Base-by-base conservation (phyloP, 441 rosid genomes). In the Eruca vesicaria region DNA sequence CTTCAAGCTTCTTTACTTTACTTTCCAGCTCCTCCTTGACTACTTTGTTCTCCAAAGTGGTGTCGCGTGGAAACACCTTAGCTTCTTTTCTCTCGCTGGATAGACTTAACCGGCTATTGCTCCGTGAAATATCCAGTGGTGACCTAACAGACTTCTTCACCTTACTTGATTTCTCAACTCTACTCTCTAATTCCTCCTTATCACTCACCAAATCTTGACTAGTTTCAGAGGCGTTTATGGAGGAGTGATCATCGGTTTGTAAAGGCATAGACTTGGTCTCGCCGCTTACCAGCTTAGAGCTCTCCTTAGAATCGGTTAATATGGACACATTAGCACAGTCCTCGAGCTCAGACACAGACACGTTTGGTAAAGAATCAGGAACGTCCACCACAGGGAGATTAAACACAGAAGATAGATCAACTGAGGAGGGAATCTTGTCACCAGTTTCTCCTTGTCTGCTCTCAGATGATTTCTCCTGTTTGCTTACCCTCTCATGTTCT, bases 101-200 rank as follows among this genome's bases (percentile, higher is more conserved):
- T 82, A 69, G 67, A 80, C 71, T 79, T 73, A 57, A 61, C 68
- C 68, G 69, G 82, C 78, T 87, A 78, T 67, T 81, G 78, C 77
- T 80, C 78, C 86, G 78, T 61, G 70, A 72, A 5, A 83, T 60
- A 53, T 91, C 97, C n/a, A 86, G 68, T 35, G 86, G 79, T 56
- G 96, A 89, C 66, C 92, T 82, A 73, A 93, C 96, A 66, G 97
- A 91, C 74, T 84, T 96, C 73, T 86, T 89, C 78, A 87, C 90
- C 78, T 78, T 87, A 79, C 83, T 88, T 76, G 82, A 68, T 78
- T 87, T 83, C 69, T 88, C 94, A 66, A 55, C 75, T 63, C 28
- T 48, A n/a, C 67, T 62, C 67, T 68, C 71, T 56, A 70, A 56
- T 73, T 72, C 81, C 66, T 68, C 78, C 65, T 66, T 65, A 62